Base-by-base conservation (phyloP, 140 eudicot genomes). In the Flaveria floridana region DNA sequence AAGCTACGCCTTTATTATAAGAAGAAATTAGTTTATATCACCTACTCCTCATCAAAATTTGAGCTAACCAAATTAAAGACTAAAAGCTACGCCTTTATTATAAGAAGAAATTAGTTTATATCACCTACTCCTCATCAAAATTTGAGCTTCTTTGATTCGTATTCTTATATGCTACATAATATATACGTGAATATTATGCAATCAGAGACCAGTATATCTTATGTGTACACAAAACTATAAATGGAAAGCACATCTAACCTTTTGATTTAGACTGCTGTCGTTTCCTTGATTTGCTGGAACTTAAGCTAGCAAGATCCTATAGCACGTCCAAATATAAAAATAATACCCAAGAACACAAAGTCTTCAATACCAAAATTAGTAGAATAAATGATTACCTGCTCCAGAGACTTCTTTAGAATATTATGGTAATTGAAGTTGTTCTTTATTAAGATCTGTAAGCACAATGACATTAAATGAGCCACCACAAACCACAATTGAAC, bases 341-440 rank as follows among this genome's bases (percentile, higher is more conserved):
- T 44, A 21, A 44, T 39, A 51, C 48, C 56, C 23, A 20, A 79
- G 51, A 37, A 78, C 19, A 70, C 34, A 71, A 72, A 42, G 44
- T 39, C 25, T 34, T 62, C 39, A 55, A 59, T 44, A n/a, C 70
- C 67, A 23, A 56, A 52, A 62, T 67, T 26, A 46, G 59, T 15
- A 57, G 30, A 42, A 44, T 19, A 53, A 14, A 78, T 28, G 18
- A 26, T 12, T 79, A 88, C 94, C 88, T 81, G 81, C 51, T 85
- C 79, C 76, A 88, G 68, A 25, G 85, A 63, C 79, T 81, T 73
- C 85, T 63, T 48, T 39, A 87, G 37, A 23, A 87, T 79, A 14
- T 66, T 80, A 53, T 55, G 18, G 15, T 73, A 76, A 76, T 25
- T 72, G 80, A 82, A 81, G 46, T 81, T 82, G 79, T 78, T 74